phyloP scores from a whole-genome alignment of 2,329 filamentous ascomycete genomes.

The Acephala macrosclerotiorum region DNA sequence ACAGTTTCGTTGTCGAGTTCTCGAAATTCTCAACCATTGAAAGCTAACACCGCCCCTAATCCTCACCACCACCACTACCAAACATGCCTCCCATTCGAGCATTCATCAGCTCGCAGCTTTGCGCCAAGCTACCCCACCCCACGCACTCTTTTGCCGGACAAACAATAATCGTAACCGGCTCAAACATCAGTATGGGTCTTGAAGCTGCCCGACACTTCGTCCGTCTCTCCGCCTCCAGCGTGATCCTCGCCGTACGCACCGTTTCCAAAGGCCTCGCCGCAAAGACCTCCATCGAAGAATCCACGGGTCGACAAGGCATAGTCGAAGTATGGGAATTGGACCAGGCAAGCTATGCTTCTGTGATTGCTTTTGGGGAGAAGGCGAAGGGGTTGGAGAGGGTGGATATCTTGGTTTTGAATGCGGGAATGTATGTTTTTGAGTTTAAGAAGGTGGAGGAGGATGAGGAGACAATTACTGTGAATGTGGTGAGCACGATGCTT shows the following conservation, averaged over 20 bases:
- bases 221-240: conserved; percentile 41
- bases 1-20: too few species aligned
- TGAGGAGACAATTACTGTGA: conserved; percentile 33
- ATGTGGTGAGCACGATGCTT: conserved; percentile 39
- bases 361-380: conserved; percentile 19
- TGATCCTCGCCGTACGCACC: conserved; percentile 50
- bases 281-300: conserved; percentile 43
- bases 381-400: conserved; percentile 20
- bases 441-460: conserved; percentile 27
- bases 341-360: conserved; percentile 27
- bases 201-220: conserved; percentile 48
- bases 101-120: too few species aligned
- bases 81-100: too few species aligned
- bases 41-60: too few species aligned
- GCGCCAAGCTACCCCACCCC: too few species aligned
- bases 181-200: conserved; percentile 50
- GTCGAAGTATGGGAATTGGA: conserved; percentile 33
- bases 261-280: conserved; percentile 52
- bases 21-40: too few species aligned
- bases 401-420: conserved; percentile 32
- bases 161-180: conserved; percentile 49
- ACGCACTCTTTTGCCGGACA: too few species aligned
- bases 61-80: too few species aligned
- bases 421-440: conserved; percentile 21
- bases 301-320: background rate